These are phyloP conservation scores for Ophiobolus disseminans DNA, from an alignment of 2,329 filamentous ascomycete genomes.

Conservation along the genomic window DNA sequence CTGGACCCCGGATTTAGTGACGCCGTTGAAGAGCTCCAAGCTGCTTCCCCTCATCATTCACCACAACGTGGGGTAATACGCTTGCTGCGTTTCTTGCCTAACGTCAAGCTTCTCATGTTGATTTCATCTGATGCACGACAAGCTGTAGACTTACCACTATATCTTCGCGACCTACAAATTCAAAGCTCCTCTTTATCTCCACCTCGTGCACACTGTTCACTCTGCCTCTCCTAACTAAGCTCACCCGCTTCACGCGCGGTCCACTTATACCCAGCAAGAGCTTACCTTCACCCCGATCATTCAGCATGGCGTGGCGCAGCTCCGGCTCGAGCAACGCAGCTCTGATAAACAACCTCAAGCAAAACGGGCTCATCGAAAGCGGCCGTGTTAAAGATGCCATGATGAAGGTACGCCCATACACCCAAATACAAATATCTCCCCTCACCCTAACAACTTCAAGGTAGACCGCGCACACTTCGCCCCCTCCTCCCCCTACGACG, in stretches of 20 bases:
- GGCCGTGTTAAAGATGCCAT: slow-evolving; percentile 80
- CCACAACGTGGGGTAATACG: not conserved
- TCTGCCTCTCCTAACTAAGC: slow-evolving; percentile 26
- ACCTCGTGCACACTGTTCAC: slow-evolving; percentile 21
- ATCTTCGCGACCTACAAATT: slow-evolving; percentile 1
- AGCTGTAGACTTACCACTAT: not conserved
- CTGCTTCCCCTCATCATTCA: slow-evolving; percentile 4
- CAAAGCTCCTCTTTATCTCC: slow-evolving; percentile 10
- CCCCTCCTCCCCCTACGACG: slow-evolving; percentile 73
- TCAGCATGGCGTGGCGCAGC: slow-evolving; percentile 87
- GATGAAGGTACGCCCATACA: slow-evolving; percentile 64
- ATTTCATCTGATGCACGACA: not conserved
- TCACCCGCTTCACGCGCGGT: slow-evolving; percentile 29
- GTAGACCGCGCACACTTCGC: slow-evolving; percentile 90
- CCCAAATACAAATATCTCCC: not conserved
- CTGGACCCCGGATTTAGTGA: slow-evolving; percentile 13
- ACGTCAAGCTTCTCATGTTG: not conserved
- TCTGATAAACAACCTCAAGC: slow-evolving; percentile 79
- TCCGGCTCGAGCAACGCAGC: slow-evolving; percentile 76
- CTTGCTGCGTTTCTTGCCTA: slow-evolving; percentile 1
- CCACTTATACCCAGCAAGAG: slow-evolving; percentile 3
- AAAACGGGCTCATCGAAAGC: slow-evolving; percentile 75
- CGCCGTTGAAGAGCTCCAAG: not conserved
- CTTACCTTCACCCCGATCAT: slow-evolving; percentile 1
- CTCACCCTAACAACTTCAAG: slow-evolving; percentile 49